Evolutionary conservation across 495 filamentous ascomycete genomes (phyloP).

Genomic region (Aspergillus indologenus): DNA sequence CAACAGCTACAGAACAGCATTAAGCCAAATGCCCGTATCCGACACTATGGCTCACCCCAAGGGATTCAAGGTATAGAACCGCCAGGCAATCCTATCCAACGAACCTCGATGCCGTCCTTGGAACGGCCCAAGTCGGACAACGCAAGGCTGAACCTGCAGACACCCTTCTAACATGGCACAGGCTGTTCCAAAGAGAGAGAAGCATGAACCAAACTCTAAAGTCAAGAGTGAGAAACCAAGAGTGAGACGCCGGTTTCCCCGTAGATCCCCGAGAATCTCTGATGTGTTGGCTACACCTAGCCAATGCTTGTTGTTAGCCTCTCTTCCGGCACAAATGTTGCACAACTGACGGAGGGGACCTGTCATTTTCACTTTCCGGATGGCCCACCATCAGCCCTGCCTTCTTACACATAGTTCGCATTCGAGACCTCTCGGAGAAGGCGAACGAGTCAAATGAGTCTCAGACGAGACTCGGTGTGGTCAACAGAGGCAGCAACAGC

Average conservation of each 20-base stretch:
- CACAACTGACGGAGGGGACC: neutral
- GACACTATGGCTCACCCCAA: neutral
- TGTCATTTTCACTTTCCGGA: neutral
- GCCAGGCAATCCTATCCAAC: neutral
- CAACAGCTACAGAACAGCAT: neutral
- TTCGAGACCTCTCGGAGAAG: no score
- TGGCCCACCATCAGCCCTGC: neutral
- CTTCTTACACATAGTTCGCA: no score
- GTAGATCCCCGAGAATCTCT: neutral
- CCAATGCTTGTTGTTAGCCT: neutral
- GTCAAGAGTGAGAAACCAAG: neutral
- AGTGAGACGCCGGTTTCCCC: neutral
- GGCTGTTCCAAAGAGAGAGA: neutral
- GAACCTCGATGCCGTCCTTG: neutral
- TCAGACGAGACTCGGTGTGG: neutral
- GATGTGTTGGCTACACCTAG: neutral
- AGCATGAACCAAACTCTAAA: neutral
- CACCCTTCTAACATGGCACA: neutral
- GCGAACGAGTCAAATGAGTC: neutral
- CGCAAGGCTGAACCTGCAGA: conserved; percentile 7
- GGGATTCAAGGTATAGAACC: neutral
- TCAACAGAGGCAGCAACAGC: neutral
- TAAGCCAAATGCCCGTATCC: neutral
- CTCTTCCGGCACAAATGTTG: neutral
- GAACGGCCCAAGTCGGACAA: neutral